A percentile compares a stretch with the other conserved stretches of the same genome.
These are phyloP conservation scores for Murraya koenigii DNA, from an alignment of 345 rosid species.

Conservation along the genomic window DNA sequence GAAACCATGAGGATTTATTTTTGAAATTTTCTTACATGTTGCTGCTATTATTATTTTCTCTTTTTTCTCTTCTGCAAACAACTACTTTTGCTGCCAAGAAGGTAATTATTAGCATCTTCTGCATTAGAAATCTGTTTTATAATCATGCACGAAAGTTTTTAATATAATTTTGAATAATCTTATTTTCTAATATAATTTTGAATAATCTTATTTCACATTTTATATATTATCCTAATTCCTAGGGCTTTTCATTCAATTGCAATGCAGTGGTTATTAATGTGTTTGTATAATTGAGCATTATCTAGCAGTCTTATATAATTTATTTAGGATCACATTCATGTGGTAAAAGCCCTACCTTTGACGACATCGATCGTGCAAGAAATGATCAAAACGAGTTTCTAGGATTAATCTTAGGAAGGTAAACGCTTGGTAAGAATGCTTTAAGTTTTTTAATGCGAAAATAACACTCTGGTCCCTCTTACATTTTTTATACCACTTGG, in stretches of 20 bases:
- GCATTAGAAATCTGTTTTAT: no score
- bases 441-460: no score
- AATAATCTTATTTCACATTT: no score
- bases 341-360: background rate
- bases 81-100: constrained; percentile 38
- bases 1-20: constrained; percentile 27
- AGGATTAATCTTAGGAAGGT: constrained; percentile 37
- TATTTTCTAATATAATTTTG: no score
- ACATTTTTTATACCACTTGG: no score
- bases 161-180: no score
- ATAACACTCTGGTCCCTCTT: no score
- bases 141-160: no score
- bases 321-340: constrained; percentile 27
- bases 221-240: no score
- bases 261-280: no score
- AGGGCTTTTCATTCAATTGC: no score
- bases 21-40: constrained; percentile 17
- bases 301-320: constrained; percentile 26
- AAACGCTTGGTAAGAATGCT: background rate
- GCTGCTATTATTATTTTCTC: constrained; percentile 20
- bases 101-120: constrained; percentile 19
- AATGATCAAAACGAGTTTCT: constrained; percentile 28
- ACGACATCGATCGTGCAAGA: constrained; percentile 6
- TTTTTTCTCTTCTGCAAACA: constrained; percentile 27
- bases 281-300: no score